Base-by-base conservation (phyloP, 805 yeast genomes). In the Kodamaea fukazawae region DNA sequence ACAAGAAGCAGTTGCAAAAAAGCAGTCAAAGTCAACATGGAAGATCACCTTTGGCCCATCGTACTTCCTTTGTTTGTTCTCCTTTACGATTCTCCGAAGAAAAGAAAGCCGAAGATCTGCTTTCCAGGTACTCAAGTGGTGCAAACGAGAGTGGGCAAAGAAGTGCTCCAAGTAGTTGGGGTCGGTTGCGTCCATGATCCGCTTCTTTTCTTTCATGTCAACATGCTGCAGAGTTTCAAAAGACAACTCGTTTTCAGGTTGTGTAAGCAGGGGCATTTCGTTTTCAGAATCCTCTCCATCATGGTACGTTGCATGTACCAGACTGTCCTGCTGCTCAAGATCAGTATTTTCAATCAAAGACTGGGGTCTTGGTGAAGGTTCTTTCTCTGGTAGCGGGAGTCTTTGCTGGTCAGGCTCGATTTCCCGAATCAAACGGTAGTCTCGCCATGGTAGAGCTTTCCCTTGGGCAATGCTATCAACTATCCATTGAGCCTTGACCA, bases 11-110 rank as follows among this genome's bases (percentile, higher is more conserved):
- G 95, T 75, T 2, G 90, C 97, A 62, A 91, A 91, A 53, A 93
- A 91, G 48, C 96, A 88, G 58, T 91, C 99, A 59, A 89, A 91
- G 58, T 91, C 99, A 25, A 91, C 72, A 58, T 91, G 97, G 40
- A 90, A 56, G 7, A 90, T 75, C 1, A 73, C 55, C 25, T 51
- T 53, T 6, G 29, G 38, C 7, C 36, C 41, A 18, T 32, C 32
- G 29, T 14, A 20, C 13, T 22, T 27, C 31, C 22, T 29, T 10
- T 34, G 18, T 38, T 34, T 48, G 38, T 34, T 47, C 25, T 48
- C 50, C 7, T 51, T 53, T 1, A 76, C 49, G 10, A 83, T 78
- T 34, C 60, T 61, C 3, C 68, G 57, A 29, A 83, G 67, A 53
- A 84, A 86, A 22, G 75, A 75, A 2, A 76, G 66, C 34, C 86